Base-by-base conservation (phyloP, 1,284 basidiomycete species). In the Malassezia globosa region DNA sequence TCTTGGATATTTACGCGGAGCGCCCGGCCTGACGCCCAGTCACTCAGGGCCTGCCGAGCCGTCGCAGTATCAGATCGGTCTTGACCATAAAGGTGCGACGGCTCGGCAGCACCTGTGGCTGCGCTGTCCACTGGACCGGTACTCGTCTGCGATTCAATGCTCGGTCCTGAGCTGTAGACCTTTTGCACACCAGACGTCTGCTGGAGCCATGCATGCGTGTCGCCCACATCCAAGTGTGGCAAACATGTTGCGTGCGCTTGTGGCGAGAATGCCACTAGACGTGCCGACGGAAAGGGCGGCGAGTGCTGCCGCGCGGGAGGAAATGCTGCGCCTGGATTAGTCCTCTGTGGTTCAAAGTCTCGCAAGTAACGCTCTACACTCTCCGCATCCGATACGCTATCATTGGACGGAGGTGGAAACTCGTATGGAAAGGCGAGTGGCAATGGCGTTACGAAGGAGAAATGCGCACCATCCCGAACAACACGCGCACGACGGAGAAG, bases 371-470 rank as follows among this genome's bases (percentile, higher is more conserved):
- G 36, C 42, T 68, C 66, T 14, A 68, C 51, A 33, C 60, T 47
- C 21, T 60, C 49, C 3, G 50, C 45, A 3, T 54, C 48, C 29
- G 11, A 11, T 11, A 11, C 29, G 11, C 4, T 11, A 19, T 47
- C 51, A 42, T 27, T n/a, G 55, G 49, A 24, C 36, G 40, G 25
- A 53, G 58, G 35, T 53, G 75, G 73, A 10, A 95, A 81, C 24
- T 81, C 77, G 72, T 86, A 88, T 0, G 92, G 92, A 73, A 95
- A 96, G 5, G 81, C 76, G 0, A 85, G 62, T 5, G 87, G 86
- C 48, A 87, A 79, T 0, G 92, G 89, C 1, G 82, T 78, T 38
- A 87, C 82, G 65, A 83, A 82, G 10, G 85, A 81, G 76, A 85
- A 95, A 66, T 87, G 85, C 0, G 80, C 78, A 21, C 80, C 71